These are phyloP conservation scores for Posidonia australis DNA, from an alignment of 106 monocot species.

Conservation along the genomic window DNA sequence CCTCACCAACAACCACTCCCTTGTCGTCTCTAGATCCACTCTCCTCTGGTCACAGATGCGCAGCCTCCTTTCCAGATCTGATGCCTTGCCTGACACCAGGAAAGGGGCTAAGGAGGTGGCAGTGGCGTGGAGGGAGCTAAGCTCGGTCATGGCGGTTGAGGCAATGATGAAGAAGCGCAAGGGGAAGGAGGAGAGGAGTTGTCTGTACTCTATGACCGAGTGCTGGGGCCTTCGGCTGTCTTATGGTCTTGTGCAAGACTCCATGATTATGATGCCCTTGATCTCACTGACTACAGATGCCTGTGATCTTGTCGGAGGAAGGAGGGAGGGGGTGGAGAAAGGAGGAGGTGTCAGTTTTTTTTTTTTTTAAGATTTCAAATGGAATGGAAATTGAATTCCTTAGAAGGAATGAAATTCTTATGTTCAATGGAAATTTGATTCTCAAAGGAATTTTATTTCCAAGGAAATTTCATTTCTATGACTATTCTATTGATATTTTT, in stretches of 20 bases:
- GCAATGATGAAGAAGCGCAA: neutral
- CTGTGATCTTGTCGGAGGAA: too few species aligned
- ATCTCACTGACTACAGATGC: too few species aligned
- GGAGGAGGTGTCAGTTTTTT: too few species aligned
- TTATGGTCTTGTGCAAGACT: constrained; percentile 58
- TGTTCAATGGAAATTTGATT: too few species aligned
- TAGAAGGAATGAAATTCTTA: too few species aligned
- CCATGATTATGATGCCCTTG: constrained; percentile 70
- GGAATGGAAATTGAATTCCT: too few species aligned
- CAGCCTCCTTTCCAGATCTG: constrained; percentile 19
- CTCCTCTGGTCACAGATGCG: constrained; percentile 6
- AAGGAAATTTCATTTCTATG: too few species aligned
- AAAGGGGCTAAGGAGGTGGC: constrained; percentile 47
- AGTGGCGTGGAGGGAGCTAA: constrained; percentile 36
- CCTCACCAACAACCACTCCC: too few species aligned
- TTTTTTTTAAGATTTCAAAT: too few species aligned
- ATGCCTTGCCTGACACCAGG: constrained; percentile 46
- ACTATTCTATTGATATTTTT: too few species aligned
- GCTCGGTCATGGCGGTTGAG: neutral
- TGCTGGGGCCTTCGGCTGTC: constrained; percentile 30
- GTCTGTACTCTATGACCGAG: constrained; percentile 33
- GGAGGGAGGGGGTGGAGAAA: too few species aligned
- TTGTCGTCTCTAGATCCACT: neutral
- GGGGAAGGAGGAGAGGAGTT: neutral
- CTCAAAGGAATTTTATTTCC: too few species aligned